Base-by-base conservation (phyloP, 805 yeast species). In the Kazachstania bromeliacearum region DNA sequence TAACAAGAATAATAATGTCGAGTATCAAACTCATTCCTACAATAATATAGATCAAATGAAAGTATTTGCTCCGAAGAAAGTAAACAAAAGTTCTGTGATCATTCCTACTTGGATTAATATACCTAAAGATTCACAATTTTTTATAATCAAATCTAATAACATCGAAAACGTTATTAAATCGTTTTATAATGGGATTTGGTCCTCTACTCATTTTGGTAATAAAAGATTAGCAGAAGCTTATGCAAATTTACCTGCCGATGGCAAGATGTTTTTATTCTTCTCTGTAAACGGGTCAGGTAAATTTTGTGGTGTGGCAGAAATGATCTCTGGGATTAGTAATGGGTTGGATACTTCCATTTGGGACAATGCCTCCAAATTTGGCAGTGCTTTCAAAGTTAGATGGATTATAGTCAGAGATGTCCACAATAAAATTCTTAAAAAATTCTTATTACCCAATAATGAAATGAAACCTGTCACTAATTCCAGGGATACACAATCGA, bases 401-500 rank as follows among this genome's bases (percentile, higher is more conserved):
- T 76, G 82, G 80, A 44, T 69, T 9, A 45, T 63, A 18, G 60
- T 70, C 6, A 69, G 70, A 45, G 75, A 75, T 42, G 61, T 76
- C 5, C 70, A 71, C 29, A 74, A 75, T 46, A 60, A 55, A 27
- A 48, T 48, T 35, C 64, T 77, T 36, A 68, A 67, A 38, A 68
- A 65, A 39, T 58, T 75, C 35, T 53, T 58, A 35, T 60, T 71
- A 5, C 63, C 68, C 3, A 46, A 59, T 19, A 71, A 73, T 45
- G 75, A 68, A 19, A 58, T 59, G 46, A 63, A 62, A 47, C 71
- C 77, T 1, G 74, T 77, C 1, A 70, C 79, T 1, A 66, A 69
- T 43, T 74, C 80, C 14, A 66, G 81, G 45, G 82, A 77, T 46
- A 72, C 80, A 0, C 80, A 75, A 50, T 77, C 72, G 38, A 45